These are phyloP conservation scores for Excoecaria cochinchinensis DNA, from an alignment of 345 rosid species.

Conservation along the genomic window DNA sequence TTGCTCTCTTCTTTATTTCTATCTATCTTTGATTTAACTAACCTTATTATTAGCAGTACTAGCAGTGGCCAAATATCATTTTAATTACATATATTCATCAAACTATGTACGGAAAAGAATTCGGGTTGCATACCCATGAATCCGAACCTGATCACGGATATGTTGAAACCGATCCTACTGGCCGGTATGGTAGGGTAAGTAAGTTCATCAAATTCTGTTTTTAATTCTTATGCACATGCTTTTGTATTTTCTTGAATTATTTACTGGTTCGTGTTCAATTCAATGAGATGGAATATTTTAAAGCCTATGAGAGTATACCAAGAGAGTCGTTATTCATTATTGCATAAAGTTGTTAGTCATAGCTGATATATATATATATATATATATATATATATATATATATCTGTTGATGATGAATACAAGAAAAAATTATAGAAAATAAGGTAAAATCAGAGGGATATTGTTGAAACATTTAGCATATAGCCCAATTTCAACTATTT, in stretches of 20 bases:
- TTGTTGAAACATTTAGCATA: too few relatives aligned
- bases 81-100: not conserved
- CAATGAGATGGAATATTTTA: not conserved
- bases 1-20: not conserved
- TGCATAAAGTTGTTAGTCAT: not conserved
- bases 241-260: not conserved
- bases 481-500: too few relatives aligned
- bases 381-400: too few relatives aligned
- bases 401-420: too few relatives aligned
- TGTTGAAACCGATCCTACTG: constrained; percentile 43
- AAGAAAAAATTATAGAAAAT: not conserved
- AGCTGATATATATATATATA: too few relatives aligned
- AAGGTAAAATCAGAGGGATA: not conserved
- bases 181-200: constrained; percentile 58
- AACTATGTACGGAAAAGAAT: constrained; percentile 30
- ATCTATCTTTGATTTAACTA: not conserved
- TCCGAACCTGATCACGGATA: constrained; percentile 24
- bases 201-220: constrained; percentile 18
- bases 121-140: constrained; percentile 16
- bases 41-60: not conserved
- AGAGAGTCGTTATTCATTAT: not conserved
- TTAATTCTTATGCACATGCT: not conserved
- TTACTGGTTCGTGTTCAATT: not conserved
- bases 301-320: not conserved
- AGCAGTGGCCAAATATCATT: not conserved